Percentiles rank a stretch among this genome's conserved stretches.
These are phyloP conservation scores for Trypanosoma scelopori DNA, from an alignment of 208 protist genomes.

Conservation along the genomic window DNA sequence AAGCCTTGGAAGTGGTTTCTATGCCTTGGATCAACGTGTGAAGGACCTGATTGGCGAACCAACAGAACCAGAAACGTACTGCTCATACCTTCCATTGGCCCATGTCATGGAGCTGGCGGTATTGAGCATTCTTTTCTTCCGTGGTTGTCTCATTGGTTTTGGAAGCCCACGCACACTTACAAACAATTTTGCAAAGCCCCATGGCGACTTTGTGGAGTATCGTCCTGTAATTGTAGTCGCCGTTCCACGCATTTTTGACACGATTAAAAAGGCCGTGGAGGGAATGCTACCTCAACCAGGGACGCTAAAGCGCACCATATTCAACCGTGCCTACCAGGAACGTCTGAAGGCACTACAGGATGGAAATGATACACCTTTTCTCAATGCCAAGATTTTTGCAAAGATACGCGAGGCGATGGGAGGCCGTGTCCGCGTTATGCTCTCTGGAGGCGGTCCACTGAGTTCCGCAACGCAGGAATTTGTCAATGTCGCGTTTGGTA, in stretches of 20 bases:
- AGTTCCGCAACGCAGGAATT: slow-evolving; percentile 76
- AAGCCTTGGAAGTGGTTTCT: slow-evolving; percentile 58
- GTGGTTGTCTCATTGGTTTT: slow-evolving; percentile 72
- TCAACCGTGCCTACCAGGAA: slow-evolving; percentile 59
- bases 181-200: slow-evolving; percentile 59
- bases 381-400: slow-evolving; percentile 76
- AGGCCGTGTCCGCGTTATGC: slow-evolving; percentile 64
- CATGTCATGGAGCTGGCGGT: slow-evolving; percentile 92
- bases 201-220: slow-evolving; percentile 76
- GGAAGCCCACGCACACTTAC: slow-evolving; percentile 81
- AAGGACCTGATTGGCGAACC: slow-evolving; percentile 43
- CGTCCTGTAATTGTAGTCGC: slow-evolving; percentile 72
- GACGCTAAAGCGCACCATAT: slow-evolving; percentile 61
- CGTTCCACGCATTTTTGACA: slow-evolving; percentile 89
- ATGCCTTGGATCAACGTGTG: slow-evolving; percentile 47
- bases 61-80: slow-evolving; percentile 60
- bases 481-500: slow-evolving; percentile 78
- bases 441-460: slow-evolving; percentile 82
- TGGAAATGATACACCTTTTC: slow-evolving; percentile 78
- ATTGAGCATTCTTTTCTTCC: slow-evolving; percentile 61
- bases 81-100: slow-evolving; percentile 88
- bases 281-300: slow-evolving; percentile 52
- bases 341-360: slow-evolving; percentile 68
- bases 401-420: slow-evolving; percentile 58
- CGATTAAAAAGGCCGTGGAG: slow-evolving; percentile 81